phyloP scores from a whole-genome alignment of 1,139 yeast species.

The Nakaseomyces kungkrabaensis region DNA sequence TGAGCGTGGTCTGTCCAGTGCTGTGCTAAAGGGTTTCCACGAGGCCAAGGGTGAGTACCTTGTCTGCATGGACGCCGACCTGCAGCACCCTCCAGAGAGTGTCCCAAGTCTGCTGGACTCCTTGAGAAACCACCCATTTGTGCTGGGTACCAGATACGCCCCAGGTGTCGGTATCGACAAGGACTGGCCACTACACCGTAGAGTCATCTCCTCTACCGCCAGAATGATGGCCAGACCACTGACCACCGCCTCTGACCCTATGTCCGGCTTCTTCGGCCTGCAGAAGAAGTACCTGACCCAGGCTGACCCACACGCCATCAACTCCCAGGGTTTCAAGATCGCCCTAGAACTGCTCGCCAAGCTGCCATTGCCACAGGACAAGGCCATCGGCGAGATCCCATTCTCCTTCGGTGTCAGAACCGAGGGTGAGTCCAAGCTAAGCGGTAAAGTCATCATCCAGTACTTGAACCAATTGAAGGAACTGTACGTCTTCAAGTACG shows the following conservation, averaged over 20 bases:
- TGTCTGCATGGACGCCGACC: conserved; percentile 41
- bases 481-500: conserved; percentile 36
- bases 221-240: conserved; percentile 37
- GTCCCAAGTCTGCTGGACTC: conserved; percentile 35
- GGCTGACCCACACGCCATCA: conserved; percentile 29
- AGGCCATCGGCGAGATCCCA: conserved; percentile 36
- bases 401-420: conserved; percentile 42
- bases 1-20: conserved; percentile 39
- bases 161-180: conserved; percentile 42
- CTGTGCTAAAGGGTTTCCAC: conserved; percentile 36
- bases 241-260: conserved; percentile 39
- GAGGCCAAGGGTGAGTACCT: conserved; percentile 37
- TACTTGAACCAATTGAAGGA: conserved; percentile 37
- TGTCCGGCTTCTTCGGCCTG: conserved; percentile 40
- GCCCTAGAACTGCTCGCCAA: conserved; percentile 38
- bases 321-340: conserved; percentile 38
- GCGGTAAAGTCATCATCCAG: conserved; percentile 38
- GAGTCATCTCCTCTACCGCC: conserved; percentile 38
- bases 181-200: conserved; percentile 40
- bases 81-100: conserved; percentile 41
- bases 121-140: conserved; percentile 34
- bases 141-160: conserved; percentile 39
- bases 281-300: conserved; percentile 33
- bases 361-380: conserved; percentile 32
- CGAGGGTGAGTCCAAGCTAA: conserved; percentile 39